Conservation (phyloP, 2,329 filamentous ascomycete species). For the Pestalotiopsis sp. region DNA sequence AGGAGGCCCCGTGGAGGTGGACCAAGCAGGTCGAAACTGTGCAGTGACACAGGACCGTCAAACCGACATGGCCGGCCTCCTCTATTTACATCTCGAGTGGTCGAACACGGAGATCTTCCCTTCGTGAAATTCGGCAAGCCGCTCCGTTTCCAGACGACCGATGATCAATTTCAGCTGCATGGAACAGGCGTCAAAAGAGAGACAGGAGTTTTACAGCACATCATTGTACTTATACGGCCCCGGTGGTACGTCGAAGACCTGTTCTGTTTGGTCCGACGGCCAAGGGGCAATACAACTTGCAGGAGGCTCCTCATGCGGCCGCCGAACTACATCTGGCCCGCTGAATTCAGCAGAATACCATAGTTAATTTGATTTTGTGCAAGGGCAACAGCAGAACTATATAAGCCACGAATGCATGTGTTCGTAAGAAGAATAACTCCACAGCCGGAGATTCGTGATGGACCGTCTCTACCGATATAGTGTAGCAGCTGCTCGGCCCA, state of each 20-base stretch:
- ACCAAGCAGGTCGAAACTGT: neutral
- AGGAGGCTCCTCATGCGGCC: neutral
- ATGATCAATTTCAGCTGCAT: slow-evolving; percentile 3
- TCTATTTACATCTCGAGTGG: neutral
- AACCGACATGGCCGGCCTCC: neutral
- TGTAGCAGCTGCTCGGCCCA: neutral
- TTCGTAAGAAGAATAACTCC: neutral
- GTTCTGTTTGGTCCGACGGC: neutral
- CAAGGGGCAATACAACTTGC: neutral
- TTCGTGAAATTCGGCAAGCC: neutral
- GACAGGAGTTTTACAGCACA: slow-evolving; percentile 7
- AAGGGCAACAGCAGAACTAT: neutral
- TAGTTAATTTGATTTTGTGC: slow-evolving; percentile 14
- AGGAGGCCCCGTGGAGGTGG: neutral
- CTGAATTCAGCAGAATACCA: slow-evolving; percentile 9
- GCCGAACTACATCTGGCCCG: slow-evolving; percentile 13
- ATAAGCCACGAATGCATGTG: neutral
- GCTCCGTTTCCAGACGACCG: slow-evolving; percentile 1
- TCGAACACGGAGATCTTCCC: neutral
- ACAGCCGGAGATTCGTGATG: neutral
- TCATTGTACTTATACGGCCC: neutral
- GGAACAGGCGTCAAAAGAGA: slow-evolving; percentile 8
- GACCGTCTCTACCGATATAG: neutral
- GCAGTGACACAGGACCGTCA: neutral
- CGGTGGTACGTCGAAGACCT: neutral